phyloP scores from a whole-genome alignment of 192 early-diverging fungal species.

The Backusella luteola region DNA sequence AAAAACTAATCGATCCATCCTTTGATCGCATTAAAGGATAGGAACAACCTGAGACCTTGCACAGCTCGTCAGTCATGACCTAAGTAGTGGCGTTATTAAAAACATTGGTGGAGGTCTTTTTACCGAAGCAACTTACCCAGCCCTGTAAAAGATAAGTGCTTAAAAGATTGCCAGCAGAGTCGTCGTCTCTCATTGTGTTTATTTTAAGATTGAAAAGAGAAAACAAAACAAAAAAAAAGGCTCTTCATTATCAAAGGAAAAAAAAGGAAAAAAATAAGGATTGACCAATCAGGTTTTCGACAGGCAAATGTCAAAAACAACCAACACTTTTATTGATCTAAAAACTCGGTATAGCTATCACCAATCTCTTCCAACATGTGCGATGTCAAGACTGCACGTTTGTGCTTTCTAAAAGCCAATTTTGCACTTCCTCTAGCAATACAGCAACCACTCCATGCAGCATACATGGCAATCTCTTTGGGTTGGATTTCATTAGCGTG shows the following conservation, averaged over 20 bases:
- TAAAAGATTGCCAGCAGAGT: conserved; percentile 2
- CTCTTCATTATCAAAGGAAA: not conserved
- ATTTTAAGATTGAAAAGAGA: not conserved
- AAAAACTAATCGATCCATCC: conserved; percentile 26
- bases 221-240: not conserved
- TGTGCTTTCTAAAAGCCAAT: conserved; percentile 58
- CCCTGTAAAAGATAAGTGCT: conserved; percentile 35
- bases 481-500: conserved; percentile 37
- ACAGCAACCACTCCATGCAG: conserved; percentile 65
- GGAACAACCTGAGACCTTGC: conserved; percentile 19
- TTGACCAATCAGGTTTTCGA: not conserved
- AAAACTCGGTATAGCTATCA: conserved; percentile 13
- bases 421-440: conserved; percentile 52
- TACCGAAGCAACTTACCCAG: conserved; percentile 27
- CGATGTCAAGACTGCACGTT: conserved; percentile 58
- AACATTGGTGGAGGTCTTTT: not conserved
- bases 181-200: not conserved
- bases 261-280: not conserved
- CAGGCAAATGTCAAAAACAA: not conserved
- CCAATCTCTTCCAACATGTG: conserved; percentile 67
- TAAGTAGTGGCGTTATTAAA: not conserved
- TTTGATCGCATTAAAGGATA: conserved; percentile 36
- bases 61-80: conserved; percentile 37
- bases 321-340: not conserved
- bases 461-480: conserved; percentile 51